Conservation (phyloP, 495 filamentous ascomycete genomes). For the Aspergillus kassunensis region DNA sequence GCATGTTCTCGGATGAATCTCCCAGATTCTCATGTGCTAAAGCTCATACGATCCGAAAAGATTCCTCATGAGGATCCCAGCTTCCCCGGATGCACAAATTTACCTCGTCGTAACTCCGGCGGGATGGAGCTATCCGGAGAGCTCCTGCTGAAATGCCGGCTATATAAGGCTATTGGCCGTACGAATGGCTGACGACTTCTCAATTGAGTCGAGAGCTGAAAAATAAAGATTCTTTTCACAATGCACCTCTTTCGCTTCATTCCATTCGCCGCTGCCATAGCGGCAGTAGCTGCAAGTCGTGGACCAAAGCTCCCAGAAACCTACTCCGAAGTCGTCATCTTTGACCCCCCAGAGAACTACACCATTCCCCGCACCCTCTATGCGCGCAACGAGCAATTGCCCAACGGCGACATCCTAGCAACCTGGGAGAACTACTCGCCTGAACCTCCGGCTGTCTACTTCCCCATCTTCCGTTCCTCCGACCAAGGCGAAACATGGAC, state of each 20-base stretch:
- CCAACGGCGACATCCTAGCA: conserved; percentile 24
- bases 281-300: conserved; percentile 13
- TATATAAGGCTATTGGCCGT: neutral
- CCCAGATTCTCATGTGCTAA: neutral
- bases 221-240: neutral
- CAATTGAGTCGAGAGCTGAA: neutral
- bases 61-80: neutral
- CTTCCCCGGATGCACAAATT: neutral
- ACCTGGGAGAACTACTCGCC: conserved; percentile 62
- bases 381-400: conserved; percentile 22
- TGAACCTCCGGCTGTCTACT: conserved; percentile 47
- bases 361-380: conserved; percentile 30
- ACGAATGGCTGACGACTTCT: neutral
- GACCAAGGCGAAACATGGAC: conserved; percentile 61
- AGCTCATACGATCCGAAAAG: neutral
- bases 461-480: conserved; percentile 48
- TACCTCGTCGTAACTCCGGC: conserved; percentile 22
- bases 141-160: neutral
- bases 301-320: conserved; percentile 3
- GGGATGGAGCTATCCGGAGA: conserved; percentile 20
- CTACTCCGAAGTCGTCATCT: conserved; percentile 26
- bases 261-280: conserved; percentile 15
- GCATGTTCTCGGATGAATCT: neutral
- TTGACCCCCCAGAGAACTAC: conserved; percentile 32
- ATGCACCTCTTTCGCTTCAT: conserved; percentile 18